Base-by-base conservation (phyloP, 1,139 yeast species). In the Nematodospora anomalae region DNA sequence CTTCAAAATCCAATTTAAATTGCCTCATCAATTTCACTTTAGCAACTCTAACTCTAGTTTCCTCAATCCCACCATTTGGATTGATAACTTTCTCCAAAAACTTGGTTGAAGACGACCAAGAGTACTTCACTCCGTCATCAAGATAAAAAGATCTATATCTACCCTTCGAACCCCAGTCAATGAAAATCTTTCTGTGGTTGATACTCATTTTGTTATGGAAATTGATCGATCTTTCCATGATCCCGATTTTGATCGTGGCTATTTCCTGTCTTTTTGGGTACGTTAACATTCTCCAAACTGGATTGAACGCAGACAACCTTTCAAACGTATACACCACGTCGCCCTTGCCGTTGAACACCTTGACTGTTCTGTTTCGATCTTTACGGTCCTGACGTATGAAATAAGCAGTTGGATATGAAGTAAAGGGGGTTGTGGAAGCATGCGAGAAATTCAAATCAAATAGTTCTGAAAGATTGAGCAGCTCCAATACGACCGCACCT, bases 1-100 rank as follows among this genome's bases (percentile, higher is more conserved):
- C 50, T 55, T 79, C 84, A 55, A 72, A 80, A 52, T 80, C 84
- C 47, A 78, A 70, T 45, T 73, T 68, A 60, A 76, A 74, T 48
- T 74, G 79, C 47, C 84, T 66, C 76, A 79, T 67, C 39, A 76
- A 64, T 42, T 75, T 64, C 6, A 73, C 83, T 41, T 64, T 65
- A 23, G 81, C 83, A 8, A 79, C 66, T 41, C 81, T 59, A 40
- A 67, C 65, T 38, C 80, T 67, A 21, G 56, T 52, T 52, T 79
- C 83, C 50, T 77, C 82, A 35, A 58, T 64, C n/a, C 71, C 73
- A 6, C 80, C 80, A 26, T 71, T 72, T 4, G 79, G 78, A 49
- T 77, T 79, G 30, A 66, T 55, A 23, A 78, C 65, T 34, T 66
- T 65, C 51, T 79, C 83, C 32, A 79, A 63, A 47, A 51, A 71